Evolutionary conservation across 352 stramenopile species (phyloP).

Genomic region (Phytophthora pinifolia): DNA sequence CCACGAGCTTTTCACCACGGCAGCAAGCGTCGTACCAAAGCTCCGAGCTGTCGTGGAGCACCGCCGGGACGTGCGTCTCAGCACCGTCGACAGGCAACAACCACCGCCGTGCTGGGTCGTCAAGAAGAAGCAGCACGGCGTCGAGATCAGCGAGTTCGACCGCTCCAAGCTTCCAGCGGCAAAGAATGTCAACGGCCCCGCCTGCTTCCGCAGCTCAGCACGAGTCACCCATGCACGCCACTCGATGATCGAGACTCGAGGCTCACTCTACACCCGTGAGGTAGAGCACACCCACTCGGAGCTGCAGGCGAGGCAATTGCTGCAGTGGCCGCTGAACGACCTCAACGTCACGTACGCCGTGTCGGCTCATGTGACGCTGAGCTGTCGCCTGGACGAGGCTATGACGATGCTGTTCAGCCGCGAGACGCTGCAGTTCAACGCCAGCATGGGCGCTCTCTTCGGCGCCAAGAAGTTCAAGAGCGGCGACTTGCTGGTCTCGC

Average conservation of each 20-base stretch:
- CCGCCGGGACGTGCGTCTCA: conserved; percentile 13
- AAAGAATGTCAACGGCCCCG: conserved; percentile 7
- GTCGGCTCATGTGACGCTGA: conserved; percentile 54
- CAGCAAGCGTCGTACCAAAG: conserved; percentile 35
- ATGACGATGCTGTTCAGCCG: conserved; percentile 65
- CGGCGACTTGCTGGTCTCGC: conserved; percentile 49
- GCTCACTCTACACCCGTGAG: conserved; percentile 21
- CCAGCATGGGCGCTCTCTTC: conserved; percentile 61
- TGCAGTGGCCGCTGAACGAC: conserved; percentile 44
- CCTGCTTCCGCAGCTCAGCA: conserved; percentile 16
- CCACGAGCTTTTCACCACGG: conserved; percentile 36
- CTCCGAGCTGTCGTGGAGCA: conserved; percentile 37
- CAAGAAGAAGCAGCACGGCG: conserved; percentile 44
- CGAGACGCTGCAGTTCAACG: conserved; percentile 52
- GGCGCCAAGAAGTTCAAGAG: conserved; percentile 52
- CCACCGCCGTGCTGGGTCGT: conserved; percentile 32
- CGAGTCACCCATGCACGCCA: conserved; percentile 13
- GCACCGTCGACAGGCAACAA: conserved; percentile 11
- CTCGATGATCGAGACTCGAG: conserved; percentile 33
- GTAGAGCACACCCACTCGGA: conserved; percentile 21
- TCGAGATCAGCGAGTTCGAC: conserved; percentile 56
- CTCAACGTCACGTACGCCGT: conserved; percentile 54
- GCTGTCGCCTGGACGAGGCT: conserved; percentile 53
- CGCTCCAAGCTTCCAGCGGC: conserved; percentile 27
- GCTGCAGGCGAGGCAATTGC: conserved; percentile 21